Base-by-base conservation (phyloP, 331 rosid species). In the Saraca asoca region DNA sequence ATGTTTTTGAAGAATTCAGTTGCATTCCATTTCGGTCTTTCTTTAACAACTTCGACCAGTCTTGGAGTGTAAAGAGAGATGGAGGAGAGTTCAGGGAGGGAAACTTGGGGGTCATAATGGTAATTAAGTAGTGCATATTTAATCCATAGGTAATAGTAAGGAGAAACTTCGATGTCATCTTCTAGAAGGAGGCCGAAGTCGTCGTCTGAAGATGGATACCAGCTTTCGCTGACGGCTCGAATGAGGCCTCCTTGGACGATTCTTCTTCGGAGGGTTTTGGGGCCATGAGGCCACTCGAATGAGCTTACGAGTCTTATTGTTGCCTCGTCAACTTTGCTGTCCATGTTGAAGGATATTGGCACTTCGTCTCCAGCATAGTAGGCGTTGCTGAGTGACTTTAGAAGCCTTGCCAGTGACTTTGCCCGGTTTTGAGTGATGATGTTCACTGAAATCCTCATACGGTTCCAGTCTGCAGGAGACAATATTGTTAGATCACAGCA, bases 171-270 rank as follows among this genome's bases (percentile, higher is more conserved):
- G 0, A 90, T 94, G 57, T 94, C 97, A 38, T 94, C 99, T 79
- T 94, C 99, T 0, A 94, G 95, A 20, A 94, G 75, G 77, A 94
- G 83, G 0, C 99, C 99, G 33, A 73, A 94, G 70, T 94, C 97
- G 12, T 90, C 84, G 38, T 94, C 97, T 0, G 95, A 80, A 5
- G 97, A 72, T 9, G 99, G 99, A 57, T 90, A 94, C 99, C 99
- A 94, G 49, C 99, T 94, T 75, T 94, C 97, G 64, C 99, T 90
- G 9, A 94, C 96, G 1, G 99, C 99, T 52, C 99, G 69, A 24
- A 94, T 90, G 2, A 94, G 96, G 17, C 99, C 99, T 57, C 99
- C 99, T 84, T 94, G 97, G 61, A 94, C 83, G 79, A 94, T 94
- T 75, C 99, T 83, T 59, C 99, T 85, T 66, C 91, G 79, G 11